Evolutionary conservation across 176 grass and related monocot genomes (phyloP), one percentile per base, ranked within the genome.

Genomic region (Zea luxurians): DNA sequence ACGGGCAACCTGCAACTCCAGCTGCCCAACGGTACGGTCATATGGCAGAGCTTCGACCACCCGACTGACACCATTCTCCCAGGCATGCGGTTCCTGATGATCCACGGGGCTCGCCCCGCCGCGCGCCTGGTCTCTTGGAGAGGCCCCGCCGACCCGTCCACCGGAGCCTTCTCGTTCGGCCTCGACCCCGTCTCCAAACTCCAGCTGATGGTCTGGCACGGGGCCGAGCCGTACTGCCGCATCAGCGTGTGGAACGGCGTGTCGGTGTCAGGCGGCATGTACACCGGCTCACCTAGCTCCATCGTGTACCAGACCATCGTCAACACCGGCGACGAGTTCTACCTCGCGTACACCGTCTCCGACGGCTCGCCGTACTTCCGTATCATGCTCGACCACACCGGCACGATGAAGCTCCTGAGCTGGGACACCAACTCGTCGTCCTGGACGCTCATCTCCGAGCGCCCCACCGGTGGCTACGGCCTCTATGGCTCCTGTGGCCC

Each of bases 21-120:
- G 13, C 27, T 18, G 21, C 40, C 61, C 1, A 78, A 71, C 2
- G 58, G 53, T 36, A 68, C 57, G 1, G 11, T 36, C 4, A 49
- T 89, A 21, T 89, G 83, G 83, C 72, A 91, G n/a, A 91, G 89
- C 50, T 83, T 88, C 3, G 60, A 86, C 38, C 76, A 86, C 45
- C 86, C 80, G 0, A 78, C 68, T 0, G 84, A 92, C 73, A 86
- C 83, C 61, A 2, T 86, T 0, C 13, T 92, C 2, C 83, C 76
- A 0, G n/a, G 47, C 5, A 84, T 75, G 83, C 74, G n/a, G 66
- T 0, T 92, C 4, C 13, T 27, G 37, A 0, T 84, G 44, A 75
- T 68, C 40, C 15, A 86, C 2, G 46, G 47, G 43, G 13, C 9
- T 17, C 10, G 13, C 1, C 8, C 7, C 0, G 38, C 40, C 0